Evolutionary conservation across 2,329 filamentous ascomycete species (phyloP), one percentile per base, ranked within the genome.

Genomic region (Gnomoniopsis smithogilvyi): DNA sequence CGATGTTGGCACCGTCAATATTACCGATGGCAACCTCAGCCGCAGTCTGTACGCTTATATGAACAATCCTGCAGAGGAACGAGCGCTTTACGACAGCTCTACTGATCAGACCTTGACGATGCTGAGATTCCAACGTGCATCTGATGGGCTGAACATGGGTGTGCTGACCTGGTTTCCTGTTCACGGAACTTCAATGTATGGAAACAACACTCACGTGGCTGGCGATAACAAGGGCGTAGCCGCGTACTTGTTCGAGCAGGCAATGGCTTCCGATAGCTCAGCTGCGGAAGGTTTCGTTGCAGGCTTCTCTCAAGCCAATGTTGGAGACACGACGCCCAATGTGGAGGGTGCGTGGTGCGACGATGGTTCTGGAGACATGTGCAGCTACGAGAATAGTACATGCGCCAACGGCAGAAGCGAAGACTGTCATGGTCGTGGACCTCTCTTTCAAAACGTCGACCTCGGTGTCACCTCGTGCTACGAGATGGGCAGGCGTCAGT

Each of bases 201-300:
- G 90, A 53, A 96, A 96, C 75, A 96, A 96, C 74, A 96, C 92
- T 0, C 80, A 96, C 7, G 86, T 96, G 51, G 88, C 90, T 2
- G 93, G 91, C 30, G 93, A 97, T 72, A 97, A 97, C 78, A 96
- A 97, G 75, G 93, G 93, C 6, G 89, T 96, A 6, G 92, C 93
- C 0, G 91, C 92, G 3, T 85, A 88, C 66, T 78, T 96, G 6
- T 90, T 96, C 63, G 93, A 97, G 71, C 84, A 90, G 66, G 83
- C 83, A 46, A 82, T 90, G 58, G 73, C 76, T 45, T 76, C 76
- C 6, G 77, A 81, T 30, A 68, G 74, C 2, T 77, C 76, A 12
- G 86, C 84, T 48, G 80, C 84, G 0, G 78, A 83, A 1, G 82
- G 81, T 12, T 96, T 96, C 66, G 90, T 96, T 1, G 92, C 92